Conservation (phyloP, 306 rosid genomes). For the Inga leiocalycina region DNA sequence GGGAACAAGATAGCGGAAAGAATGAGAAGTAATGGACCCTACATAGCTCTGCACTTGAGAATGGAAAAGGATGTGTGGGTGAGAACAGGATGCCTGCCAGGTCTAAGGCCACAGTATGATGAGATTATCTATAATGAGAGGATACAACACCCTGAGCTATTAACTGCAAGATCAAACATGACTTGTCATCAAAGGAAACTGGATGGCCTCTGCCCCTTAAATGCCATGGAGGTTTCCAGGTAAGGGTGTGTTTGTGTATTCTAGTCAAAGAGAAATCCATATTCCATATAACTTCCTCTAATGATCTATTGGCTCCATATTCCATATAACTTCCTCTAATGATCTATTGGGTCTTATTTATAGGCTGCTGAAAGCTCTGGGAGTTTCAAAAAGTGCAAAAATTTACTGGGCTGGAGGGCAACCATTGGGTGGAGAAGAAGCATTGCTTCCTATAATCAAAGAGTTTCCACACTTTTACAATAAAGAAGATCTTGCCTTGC, state of each 20-base stretch:
- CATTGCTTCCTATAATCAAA: conserved; percentile 59
- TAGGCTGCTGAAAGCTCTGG: conserved; percentile 91
- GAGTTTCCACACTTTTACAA: conserved; percentile 77
- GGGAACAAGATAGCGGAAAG: conserved; percentile 79
- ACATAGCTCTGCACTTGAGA: conserved; percentile 85
- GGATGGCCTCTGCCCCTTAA: conserved; percentile 94
- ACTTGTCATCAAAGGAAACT: conserved; percentile 88
- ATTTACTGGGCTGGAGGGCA: conserved; percentile 97
- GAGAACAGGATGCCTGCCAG: conserved; percentile 97
- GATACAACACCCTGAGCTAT: conserved; percentile 69
- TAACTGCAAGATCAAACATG: conserved; percentile 83
- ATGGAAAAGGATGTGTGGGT: conserved; percentile 99
- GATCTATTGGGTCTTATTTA: not conserved
- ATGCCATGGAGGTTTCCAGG: conserved; percentile 86
- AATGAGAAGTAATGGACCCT: conserved; percentile 85
- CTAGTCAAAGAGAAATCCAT: not conserved
- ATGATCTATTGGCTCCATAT: not conserved
- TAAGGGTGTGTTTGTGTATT: not conserved
- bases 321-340: not conserved
- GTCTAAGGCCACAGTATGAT: conserved; percentile 68
- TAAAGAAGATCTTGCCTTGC: conserved; percentile 87
- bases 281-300: not conserved
- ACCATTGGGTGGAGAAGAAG: conserved; percentile 90
- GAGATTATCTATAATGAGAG: conserved; percentile 76
- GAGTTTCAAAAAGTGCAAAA: conserved; percentile 70